These are phyloP conservation scores for Tolypocladium nubicola DNA, from an alignment of 2,329 filamentous ascomycete genomes.

Conservation along the genomic window DNA sequence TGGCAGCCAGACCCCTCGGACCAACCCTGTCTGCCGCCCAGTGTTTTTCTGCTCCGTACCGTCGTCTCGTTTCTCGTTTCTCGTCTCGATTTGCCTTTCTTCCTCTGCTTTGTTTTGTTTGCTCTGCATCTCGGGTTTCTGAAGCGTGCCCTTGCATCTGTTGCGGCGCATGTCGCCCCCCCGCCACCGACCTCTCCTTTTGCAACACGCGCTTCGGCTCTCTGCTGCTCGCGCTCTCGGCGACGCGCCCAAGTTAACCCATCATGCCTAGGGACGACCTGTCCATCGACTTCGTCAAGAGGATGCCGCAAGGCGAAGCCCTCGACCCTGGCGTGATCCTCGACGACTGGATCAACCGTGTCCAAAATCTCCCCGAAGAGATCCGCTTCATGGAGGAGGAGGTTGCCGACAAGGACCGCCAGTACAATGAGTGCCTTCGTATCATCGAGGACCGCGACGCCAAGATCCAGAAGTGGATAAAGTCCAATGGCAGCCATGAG, in stretches of 20 bases:
- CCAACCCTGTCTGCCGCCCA: background rate
- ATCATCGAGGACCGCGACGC: constrained; percentile 62
- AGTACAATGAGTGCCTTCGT: constrained; percentile 57
- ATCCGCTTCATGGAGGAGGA: constrained; percentile 77
- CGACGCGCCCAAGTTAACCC: constrained; percentile 37
- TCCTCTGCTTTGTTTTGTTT: background rate
- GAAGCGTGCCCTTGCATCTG: background rate
- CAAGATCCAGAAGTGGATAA: constrained; percentile 74
- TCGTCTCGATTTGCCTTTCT: background rate
- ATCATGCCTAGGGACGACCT: constrained; percentile 64
- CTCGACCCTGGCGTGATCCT: constrained; percentile 59
- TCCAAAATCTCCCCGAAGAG: constrained; percentile 72
- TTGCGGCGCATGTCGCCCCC: background rate
- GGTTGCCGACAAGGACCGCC: constrained; percentile 67
- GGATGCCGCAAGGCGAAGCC: constrained; percentile 51
- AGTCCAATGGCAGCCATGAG: constrained; percentile 61
- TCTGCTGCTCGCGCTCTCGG: constrained; percentile 8
- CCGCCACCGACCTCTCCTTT: background rate
- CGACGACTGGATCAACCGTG: constrained; percentile 66
- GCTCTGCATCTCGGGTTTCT: background rate
- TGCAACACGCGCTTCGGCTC: constrained; percentile 7
- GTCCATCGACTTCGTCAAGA: constrained; percentile 58
- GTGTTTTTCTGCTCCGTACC: background rate
- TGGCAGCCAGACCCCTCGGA: background rate
- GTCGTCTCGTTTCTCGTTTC: background rate